A percentile compares a stretch with the other conserved stretches of the same genome.
Evolutionary conservation across 2,329 filamentous ascomycete genomes (phyloP).

Genomic region (Calycina herbarum): DNA sequence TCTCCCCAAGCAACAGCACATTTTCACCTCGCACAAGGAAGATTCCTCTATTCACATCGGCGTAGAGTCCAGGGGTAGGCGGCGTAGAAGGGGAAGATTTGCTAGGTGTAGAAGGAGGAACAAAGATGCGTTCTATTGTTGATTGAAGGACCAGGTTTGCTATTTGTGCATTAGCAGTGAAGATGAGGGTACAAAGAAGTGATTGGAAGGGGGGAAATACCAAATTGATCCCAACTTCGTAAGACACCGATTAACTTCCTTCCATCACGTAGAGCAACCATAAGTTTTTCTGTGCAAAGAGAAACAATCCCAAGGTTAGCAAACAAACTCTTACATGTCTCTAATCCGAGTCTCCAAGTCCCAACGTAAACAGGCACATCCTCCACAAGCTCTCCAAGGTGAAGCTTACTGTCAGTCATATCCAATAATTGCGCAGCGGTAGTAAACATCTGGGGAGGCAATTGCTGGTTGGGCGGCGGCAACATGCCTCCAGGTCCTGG

Average conservation of each 20-base stretch:
- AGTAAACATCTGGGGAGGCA: constrained; percentile 96
- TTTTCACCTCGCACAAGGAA: constrained; percentile 96
- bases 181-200: constrained; percentile 1
- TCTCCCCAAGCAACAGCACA: constrained; percentile 91
- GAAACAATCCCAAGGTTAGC: not conserved
- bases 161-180: constrained; percentile 40
- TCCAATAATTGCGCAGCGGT: constrained; percentile 94
- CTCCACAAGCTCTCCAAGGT: not conserved
- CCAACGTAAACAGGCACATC: not conserved
- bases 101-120: constrained; percentile 45
- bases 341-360: not conserved
- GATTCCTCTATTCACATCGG: constrained; percentile 81
- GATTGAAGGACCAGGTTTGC: constrained; percentile 94
- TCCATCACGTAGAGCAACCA: constrained; percentile 88
- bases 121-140: constrained; percentile 84
- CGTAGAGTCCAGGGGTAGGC: constrained; percentile 60
- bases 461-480: constrained; percentile 52
- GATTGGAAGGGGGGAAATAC: constrained; percentile 51
- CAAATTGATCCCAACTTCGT: constrained; percentile 96
- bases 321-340: not conserved
- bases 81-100: constrained; percentile 34
- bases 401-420: constrained; percentile 86
- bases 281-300: constrained; percentile 76
- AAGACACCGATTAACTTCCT: constrained; percentile 91
- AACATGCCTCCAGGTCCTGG: constrained; percentile 22